Percentiles rank a stretch among this genome's conserved stretches.
Evolutionary conservation across 768 basidiomycete species (phyloP).

Genomic region (Lactarius indigo): DNA sequence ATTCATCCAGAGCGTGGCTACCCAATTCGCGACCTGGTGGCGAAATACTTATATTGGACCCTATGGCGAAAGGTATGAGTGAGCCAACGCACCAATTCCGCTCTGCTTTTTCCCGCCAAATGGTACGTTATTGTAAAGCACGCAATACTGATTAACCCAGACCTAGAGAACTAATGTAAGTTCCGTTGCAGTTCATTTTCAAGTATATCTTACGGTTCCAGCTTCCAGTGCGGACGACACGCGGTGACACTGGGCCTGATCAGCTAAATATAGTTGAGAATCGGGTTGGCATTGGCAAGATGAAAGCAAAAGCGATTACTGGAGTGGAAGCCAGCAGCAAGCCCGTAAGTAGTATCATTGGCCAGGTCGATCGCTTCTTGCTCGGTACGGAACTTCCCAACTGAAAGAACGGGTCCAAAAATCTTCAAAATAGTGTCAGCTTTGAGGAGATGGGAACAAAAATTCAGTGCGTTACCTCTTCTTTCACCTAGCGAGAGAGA

Average conservation of each 20-base stretch:
- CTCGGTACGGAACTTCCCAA: slow-evolving; percentile 82
- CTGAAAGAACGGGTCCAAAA: slow-evolving; percentile 88
- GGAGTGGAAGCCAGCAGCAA: slow-evolving; percentile 89
- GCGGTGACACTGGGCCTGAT: slow-evolving; percentile 86
- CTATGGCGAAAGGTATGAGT: not conserved
- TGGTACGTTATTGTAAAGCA: slow-evolving; percentile 83
- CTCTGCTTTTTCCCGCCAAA: slow-evolving; percentile 96
- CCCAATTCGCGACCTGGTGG: slow-evolving; percentile 78
- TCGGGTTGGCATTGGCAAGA: slow-evolving; percentile 8
- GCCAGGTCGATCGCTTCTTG: slow-evolving; percentile 81
- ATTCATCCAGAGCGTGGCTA: slow-evolving; percentile 79
- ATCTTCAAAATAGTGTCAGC: slow-evolving; percentile 48
- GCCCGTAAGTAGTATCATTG: slow-evolving; percentile 86
- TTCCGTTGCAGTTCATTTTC: not conserved
- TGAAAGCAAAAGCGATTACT: slow-evolving; percentile 43
- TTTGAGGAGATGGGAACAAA: not conserved
- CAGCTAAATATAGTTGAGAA: slow-evolving; percentile 40
- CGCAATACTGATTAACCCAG: slow-evolving; percentile 90
- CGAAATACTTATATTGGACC: not conserved
- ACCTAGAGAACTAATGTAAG: slow-evolving; percentile 43
- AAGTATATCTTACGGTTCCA: slow-evolving; percentile 61
- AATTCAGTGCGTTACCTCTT: slow-evolving; percentile 49
- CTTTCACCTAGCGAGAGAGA: slow-evolving; percentile 46
- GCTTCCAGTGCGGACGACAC: slow-evolving; percentile 84
- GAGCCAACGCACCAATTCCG: slow-evolving; percentile 60